Evolutionary conservation across 208 protist genomes (phyloP), one percentile per base, ranked within the genome.

Genomic region (Herpetomonas samuelpessoai): DNA sequence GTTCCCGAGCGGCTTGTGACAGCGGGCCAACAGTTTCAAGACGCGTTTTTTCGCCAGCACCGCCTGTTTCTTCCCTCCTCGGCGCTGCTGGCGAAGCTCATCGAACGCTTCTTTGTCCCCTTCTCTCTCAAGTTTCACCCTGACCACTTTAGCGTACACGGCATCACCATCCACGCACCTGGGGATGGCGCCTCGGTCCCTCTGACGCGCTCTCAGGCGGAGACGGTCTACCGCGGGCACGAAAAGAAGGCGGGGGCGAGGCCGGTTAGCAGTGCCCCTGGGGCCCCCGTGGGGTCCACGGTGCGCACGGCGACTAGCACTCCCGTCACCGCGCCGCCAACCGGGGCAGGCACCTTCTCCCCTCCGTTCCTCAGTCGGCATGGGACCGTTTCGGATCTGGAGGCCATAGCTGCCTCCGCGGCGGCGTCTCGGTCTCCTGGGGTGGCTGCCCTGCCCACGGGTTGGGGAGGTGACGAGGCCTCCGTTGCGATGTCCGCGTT

Each of bases 81-180:
- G 30, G 67, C 73, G 50, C 65, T 86, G 24, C 64, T 91, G 47
- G 76, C 73, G 7, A 84, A 86, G 62, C 55, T 86, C 41, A 62
- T 91, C 39, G 69, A 85, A 64, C 72, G 83, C 18, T 86, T 82
- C 62, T 53, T 75, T 3, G 73, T 86, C 0, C 83, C 83, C 0
- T 51, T 74, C 0, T 76, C 79, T 1, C 28, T 86, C 24, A 56
- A 67, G 25, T 68, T 84, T 28, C 72, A 45, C 21, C 79, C 83
- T 45, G 63, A 77, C 14, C 56, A 74, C 16, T 85, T 79, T 51
- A 52, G 62, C 9, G 70, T 65, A 18, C 74, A 84, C 57, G 76
- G 76, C 19, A 80, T 86, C 52, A 63, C 63, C 19, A 65, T 89
- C 35, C 68, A 83, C 58, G 46, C 64, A 21, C 68, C 76, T 2